Evolutionary conservation across 768 basidiomycete genomes (phyloP), one percentile per base, ranked within the genome.

Genomic region (Boletus vermiculosoides): DNA sequence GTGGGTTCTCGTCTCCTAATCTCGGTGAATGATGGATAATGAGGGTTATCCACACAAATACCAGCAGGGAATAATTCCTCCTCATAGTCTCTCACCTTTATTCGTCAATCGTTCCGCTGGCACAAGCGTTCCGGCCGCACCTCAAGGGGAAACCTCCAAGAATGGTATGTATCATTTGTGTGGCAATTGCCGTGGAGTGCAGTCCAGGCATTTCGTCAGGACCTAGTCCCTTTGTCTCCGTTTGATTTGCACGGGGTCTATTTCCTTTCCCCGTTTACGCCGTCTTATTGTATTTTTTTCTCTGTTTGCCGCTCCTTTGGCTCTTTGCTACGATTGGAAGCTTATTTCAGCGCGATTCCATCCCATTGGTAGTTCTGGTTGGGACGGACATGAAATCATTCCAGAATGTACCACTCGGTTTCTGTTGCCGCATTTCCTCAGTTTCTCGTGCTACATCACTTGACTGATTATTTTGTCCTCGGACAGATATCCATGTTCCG

Each of bases 91-190:
- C n/a, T 36, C 39, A 3, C 16, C 55, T 20, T n/a, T 48, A 28
- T 15, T 25, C 11, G n/a, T 13, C 20, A 18, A 41, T 20, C 45
- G 4, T 36, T 39, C 37, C 8, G 20, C 45, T 45, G 40, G 10
- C 20, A 2, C 45, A 25, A 40, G 30, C n/a, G 16, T 16, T 20
- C 20, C 50, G 2, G 15, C 15, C 5, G n/a, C 23, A 33, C 42
- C 33, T 25, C 45, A 45, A 18, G 48, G 23, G 48, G 50, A 41
- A 28, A 23, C 39, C 37, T 42, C 54, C 50, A 48, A 56, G 60
- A 63, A 55, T 50, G 63, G 63, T 65, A 61, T 63, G 63, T 63
- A 45, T 60, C 55, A 46, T 56, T 55, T 48, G 41, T 50, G 46
- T 58, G 46, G 58, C 22, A 57, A 57, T 51, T 45, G 12, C 44